Base-by-base conservation (phyloP, 78 protist genomes). In the Isochrysis galbana region DNA sequence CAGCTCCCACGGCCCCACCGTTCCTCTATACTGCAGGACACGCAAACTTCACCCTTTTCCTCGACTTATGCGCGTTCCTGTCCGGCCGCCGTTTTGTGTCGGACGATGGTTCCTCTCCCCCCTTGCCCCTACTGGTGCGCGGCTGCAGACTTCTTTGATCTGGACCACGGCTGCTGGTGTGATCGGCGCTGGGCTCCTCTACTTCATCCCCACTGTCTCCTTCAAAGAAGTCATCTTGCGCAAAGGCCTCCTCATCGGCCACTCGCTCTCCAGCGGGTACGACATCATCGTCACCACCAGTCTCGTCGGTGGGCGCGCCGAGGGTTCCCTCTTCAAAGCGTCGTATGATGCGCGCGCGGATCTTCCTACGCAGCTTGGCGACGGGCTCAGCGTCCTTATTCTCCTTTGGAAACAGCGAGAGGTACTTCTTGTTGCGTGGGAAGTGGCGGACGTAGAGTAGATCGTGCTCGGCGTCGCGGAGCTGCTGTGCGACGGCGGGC, bases 311-410 rank as follows among this genome's bases (percentile, higher is more conserved):
- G n/a, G 32, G 82, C 82, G 25, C 34, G 47, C 23, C 32, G 32
- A 77, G 84, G n/a, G 0, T 10, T 29, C 84, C 84, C 44, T 41
- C 84, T 46, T 77, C 46, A 17, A 46, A 41, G 4, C 3, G 84
- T 7, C 84, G 44, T 17, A 77, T 46, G 46, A 77, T 77, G 34
- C 84, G 44, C 46, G 45, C 84, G 84, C 84, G 84, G 44, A 77
- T 77, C 84, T 39, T 2, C 46, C 17, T 1, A 29, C 84, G 84
- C 32, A 5, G 44, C 84, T 77, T 77, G 34, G 46, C 84, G 14
- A 77, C 46, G 32, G 1, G 4, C 84, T 36, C 84, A n/a, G 34
- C 47, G 2, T 77, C 46, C 47, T 23, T 23, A 46, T 17, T 10
- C 46, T 36, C 7, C 5, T 3, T 17, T 4, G 84, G 84, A 29